Conservation (phyloP, 192 early-diverging fungal genomes). For the Gaertneriomyces semiglobifer region DNA sequence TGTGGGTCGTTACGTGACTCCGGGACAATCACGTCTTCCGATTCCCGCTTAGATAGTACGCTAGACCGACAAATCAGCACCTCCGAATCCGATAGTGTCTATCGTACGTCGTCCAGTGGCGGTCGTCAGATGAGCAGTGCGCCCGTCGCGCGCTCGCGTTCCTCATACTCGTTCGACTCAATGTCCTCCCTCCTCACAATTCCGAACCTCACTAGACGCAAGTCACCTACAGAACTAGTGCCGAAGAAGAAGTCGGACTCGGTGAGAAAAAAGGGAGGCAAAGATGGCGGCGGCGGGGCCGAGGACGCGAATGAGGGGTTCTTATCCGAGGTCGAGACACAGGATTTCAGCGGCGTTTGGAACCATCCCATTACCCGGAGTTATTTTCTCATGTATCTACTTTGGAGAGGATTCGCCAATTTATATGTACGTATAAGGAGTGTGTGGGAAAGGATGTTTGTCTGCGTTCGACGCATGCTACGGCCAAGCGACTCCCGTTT, state of each 20-base stretch:
- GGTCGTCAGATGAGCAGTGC: neutral
- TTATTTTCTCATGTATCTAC: constrained; percentile 52
- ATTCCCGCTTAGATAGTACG: neutral
- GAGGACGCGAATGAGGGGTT: constrained; percentile 27
- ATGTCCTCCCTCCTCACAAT: constrained; percentile 21
- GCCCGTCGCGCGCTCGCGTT: constrained; percentile 33
- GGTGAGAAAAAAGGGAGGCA: neutral
- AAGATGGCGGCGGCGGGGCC: neutral
- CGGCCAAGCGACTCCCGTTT: neutral
- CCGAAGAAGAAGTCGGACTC: too few species aligned
- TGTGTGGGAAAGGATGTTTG: neutral
- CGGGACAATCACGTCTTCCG: neutral
- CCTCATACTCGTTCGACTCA: constrained; percentile 34
- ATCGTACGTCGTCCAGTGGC: neutral
- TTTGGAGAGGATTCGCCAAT: constrained; percentile 34
- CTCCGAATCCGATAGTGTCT: neutral
- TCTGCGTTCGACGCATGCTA: neutral
- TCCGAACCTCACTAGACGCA: constrained; percentile 5
- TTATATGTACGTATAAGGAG: constrained; percentile 33
- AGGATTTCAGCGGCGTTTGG: constrained; percentile 45
- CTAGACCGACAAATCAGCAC: neutral
- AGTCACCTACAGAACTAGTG: too few species aligned
- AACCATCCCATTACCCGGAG: constrained; percentile 49
- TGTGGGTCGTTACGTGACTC: neutral
- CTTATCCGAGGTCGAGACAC: constrained; percentile 29